Base-by-base conservation (phyloP, 2,329 filamentous ascomycete genomes). In the Hymenoscyphus occultus region DNA sequence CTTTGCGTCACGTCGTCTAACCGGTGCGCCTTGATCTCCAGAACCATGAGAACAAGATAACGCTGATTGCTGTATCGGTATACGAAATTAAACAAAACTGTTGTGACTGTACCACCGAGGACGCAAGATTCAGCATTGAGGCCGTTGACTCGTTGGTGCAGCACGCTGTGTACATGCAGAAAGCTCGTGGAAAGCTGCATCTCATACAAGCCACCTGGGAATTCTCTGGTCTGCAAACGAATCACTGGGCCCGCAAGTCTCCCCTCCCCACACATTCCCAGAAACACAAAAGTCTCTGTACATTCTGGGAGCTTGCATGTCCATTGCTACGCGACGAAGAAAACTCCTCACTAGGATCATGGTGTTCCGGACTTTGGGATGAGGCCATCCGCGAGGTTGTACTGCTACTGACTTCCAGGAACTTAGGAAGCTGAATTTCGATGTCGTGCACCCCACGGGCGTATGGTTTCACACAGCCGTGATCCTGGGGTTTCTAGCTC, bases 171-270 rank as follows among this genome's bases (percentile, higher is more conserved):
- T 40, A 42, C 40, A 31, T 35, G 39, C 32, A 62, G 60, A 19
- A 48, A 48, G 60, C 62, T 61, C 61, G 64, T 67, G 64, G 66
- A 48, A 68, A 61, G 39, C 35, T 68, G 57, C 64, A 68, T 60
- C 42, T 54, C 54, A 19, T 28, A 14, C 54, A 57, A 57, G 54
- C 45, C 45, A 39, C 35, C 56, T 56, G 19, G 56, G 19, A 39
- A 42, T 40, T 19, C 28, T 56, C 31, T 51, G 51, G 32, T 61
- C 40, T 19, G 19, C 40, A 31, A 19, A 62, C 28, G 13, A 51
- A 58, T 61, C 13, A 60, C 42, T 51, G 40, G 60, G 56, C 45
- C n/a, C 56, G 57, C 40, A 14, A 59, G 56, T 32, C 48, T 19
- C 42, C 57, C 16, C 35, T 57, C 48, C 60, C 54, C 64, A 56